Base-by-base conservation (phyloP, 1,284 basidiomycete species). In the Melampsora occidentalis region DNA sequence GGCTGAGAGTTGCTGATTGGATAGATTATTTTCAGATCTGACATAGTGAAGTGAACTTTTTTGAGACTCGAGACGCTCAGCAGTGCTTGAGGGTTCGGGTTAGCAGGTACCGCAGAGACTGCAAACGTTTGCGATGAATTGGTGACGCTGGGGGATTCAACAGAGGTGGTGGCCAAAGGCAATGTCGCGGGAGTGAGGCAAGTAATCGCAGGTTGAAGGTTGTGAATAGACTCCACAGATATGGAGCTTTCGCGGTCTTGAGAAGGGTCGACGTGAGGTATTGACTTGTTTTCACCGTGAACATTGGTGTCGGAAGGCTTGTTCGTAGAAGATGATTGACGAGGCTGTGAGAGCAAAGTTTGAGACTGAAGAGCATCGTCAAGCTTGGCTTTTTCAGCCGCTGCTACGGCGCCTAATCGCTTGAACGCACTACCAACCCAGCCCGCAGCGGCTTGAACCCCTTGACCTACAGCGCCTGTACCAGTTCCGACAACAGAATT, bases 141-240 rank as follows among this genome's bases (percentile, higher is more conserved):
- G 66, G 5, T 53, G 22, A 61, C 14, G 25, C 59, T 86, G 6
- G 91, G 88, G 80, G 82, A 79, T 49, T 48, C 25, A 42, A 61
- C 59, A 46, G 20, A 42, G 14, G 25, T 51, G 18, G 53, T 61
- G 28, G 62, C n/a, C 28, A 49, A 49, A 20, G 51, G 33, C 16
- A 39, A 57, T n/a, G 64, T 25, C 12, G 28, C 22, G 10, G 57
- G 28, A 59, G 57, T 59, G 49, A 76, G 31, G n/a, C 62, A n/a
- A 64, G 69, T 69, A 16, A 46, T 18, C 18, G 33, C 20, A n/a
- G 28, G 57, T 59, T 59, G 57, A 6, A 31, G 12, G 20, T 59
- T 59, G 14, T 59, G 22, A 20, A 59, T 28, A 22, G 57, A 31
- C 22, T 59, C 57, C 9, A 18, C 28, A 31, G 22, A 28, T 25